Evolutionary conservation across 2,329 filamentous ascomycete species (phyloP).

Genomic region (Phialophora verrucosa): DNA sequence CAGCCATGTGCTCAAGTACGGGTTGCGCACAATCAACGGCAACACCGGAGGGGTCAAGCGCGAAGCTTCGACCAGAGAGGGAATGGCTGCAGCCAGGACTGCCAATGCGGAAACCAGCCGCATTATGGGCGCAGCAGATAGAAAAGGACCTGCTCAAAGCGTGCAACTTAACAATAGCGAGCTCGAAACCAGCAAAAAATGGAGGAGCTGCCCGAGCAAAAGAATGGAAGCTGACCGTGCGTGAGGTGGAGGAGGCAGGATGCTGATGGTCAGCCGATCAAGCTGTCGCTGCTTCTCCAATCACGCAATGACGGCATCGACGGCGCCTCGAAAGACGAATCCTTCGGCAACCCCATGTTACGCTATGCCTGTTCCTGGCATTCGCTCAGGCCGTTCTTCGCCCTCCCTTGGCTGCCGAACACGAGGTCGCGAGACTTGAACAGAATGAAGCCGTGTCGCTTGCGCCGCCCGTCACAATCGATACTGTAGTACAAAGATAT

Average conservation of each 20-base stretch:
- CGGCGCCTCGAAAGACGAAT: neutral
- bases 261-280: conserved; percentile 29
- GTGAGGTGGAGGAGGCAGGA: conserved; percentile 7
- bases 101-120: conserved; percentile 38
- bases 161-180: conserved; percentile 7
- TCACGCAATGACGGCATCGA: conserved; percentile 24
- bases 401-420: neutral
- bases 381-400: neutral
- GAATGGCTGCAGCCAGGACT: conserved; percentile 30
- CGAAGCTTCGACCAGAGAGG: conserved; percentile 31
- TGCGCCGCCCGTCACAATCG: too few relatives aligned
- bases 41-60: conserved; percentile 63
- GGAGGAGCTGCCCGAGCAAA: conserved; percentile 1
- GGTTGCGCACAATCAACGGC: conserved; percentile 74
- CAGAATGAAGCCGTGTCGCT: too few relatives aligned
- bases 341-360: conserved; percentile 14
- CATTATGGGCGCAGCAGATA: conserved; percentile 30
- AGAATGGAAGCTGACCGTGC: conserved; percentile 1
- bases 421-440: neutral
- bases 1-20: conserved; percentile 75
- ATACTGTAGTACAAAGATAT: too few relatives aligned
- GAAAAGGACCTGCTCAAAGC: neutral
- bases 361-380: conserved; percentile 28
- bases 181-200: conserved; percentile 1
- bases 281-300: conserved; percentile 14